Base-by-base conservation (phyloP, 805 yeast species). In the Suhomyces sp. region DNA sequence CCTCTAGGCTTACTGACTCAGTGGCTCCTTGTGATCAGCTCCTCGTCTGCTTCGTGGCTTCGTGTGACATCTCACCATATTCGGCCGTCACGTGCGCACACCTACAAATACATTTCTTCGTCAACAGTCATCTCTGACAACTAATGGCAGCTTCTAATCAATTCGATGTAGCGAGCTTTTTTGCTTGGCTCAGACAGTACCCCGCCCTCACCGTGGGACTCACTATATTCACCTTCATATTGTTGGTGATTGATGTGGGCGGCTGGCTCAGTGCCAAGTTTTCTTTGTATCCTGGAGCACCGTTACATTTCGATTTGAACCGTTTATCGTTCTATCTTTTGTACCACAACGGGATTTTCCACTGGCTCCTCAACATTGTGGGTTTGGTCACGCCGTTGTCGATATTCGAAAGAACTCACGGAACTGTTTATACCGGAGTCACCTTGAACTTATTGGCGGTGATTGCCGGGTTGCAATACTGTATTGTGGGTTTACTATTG, bases 371-470 rank as follows among this genome's bases (percentile, higher is more conserved):
- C 60, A 90, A 89, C 60, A 53, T 82, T 7, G 54, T 82, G 38
- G 79, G 86, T 1, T 64, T 90, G 45, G 73, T 80, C 53, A 79
- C 86, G 0, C 83, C 88, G 19, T 66, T 90, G 60, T 73, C 85
- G 10, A 74, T 76, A 49, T 90, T 85, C 67, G 97, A 90, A 73
- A 72, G 77, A 52, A 65, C 70, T 22, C 86, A 89, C 62, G 97
- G 97, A 5, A 90, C 97, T 0, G 87, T 90, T 2, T 83, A 89
- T 67, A 87, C 96, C 4, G 97, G 96, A 4, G 75, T 91, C 46
- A 85, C 90, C 13, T 72, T 91, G 52, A 90, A 90, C 65, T 58
- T 88, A 24, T 68, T 87, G 47, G 88, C 96, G 1, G 84, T 86
- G 1, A 67, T 82, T 4, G 79, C 93, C 2, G 97, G 87, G 4